Conservation (phyloP, 352 stramenopile species). For the Globisporangium cystogenes region DNA sequence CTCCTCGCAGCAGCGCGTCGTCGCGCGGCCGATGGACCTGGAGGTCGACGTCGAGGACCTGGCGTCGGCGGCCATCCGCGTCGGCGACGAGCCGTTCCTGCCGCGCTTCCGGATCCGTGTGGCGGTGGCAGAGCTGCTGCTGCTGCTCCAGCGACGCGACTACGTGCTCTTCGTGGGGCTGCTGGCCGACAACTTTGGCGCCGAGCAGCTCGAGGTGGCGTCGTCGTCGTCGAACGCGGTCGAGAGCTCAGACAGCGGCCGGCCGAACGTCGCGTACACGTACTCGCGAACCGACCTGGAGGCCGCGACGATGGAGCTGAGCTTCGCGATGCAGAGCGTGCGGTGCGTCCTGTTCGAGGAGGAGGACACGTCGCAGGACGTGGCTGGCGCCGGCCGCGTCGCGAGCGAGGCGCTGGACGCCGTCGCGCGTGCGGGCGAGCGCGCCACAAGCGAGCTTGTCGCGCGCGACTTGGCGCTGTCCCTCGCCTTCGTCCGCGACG, state of each 20-base stretch:
- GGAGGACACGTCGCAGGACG: too few species aligned
- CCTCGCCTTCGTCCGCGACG: constrained; percentile 12
- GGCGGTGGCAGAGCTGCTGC: constrained; percentile 19
- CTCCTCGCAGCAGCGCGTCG: constrained; percentile 10
- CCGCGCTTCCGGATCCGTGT: constrained; percentile 55
- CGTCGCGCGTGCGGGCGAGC: constrained; percentile 5
- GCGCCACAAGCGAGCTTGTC: constrained; percentile 8
- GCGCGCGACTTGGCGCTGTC: constrained; percentile 12
- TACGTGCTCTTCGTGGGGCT: constrained; percentile 68
- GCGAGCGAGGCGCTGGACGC: background rate
- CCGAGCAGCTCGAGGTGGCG: constrained; percentile 37
- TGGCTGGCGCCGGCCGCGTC: background rate
- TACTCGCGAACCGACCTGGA: constrained; percentile 71
- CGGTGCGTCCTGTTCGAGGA: constrained; percentile 39
- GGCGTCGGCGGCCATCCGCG: constrained; percentile 34
- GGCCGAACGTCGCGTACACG: constrained; percentile 63
- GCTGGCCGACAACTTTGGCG: constrained; percentile 69
- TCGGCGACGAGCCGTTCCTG: constrained; percentile 32
- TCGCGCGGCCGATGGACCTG: constrained; percentile 40
- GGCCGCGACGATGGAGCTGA: constrained; percentile 52
- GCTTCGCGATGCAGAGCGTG: constrained; percentile 56
- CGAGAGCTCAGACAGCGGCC: constrained; percentile 21
- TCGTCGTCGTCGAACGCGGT: background rate
- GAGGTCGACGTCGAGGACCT: constrained; percentile 68
- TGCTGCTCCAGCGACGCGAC: constrained; percentile 21